These are phyloP conservation scores for Elaeis oleifera DNA, from an alignment of 202 grass and related monocot genomes.

Conservation along the genomic window DNA sequence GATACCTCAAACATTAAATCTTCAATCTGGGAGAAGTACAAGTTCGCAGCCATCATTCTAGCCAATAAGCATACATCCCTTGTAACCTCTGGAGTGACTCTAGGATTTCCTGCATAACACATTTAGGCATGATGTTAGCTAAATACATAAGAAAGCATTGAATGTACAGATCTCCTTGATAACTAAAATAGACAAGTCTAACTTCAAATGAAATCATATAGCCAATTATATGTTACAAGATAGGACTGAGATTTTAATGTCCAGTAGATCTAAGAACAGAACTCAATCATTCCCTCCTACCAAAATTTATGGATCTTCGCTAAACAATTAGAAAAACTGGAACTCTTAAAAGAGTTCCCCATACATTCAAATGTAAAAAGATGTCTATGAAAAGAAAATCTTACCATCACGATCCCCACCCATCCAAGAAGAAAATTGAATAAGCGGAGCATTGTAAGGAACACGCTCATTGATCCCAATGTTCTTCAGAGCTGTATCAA, in stretches of 20 bases:
- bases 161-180: too few species aligned
- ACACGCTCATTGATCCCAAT: slow-evolving; percentile 92
- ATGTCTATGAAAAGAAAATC: slow-evolving; percentile 13
- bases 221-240: too few species aligned
- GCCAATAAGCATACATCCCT: slow-evolving; percentile 99
- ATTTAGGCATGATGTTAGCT: slow-evolving; percentile 7
- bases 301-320: too few species aligned
- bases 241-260: too few species aligned
- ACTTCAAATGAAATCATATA: too few species aligned
- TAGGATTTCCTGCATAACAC: slow-evolving; percentile 76
- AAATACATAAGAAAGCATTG: too few species aligned
- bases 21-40: slow-evolving; percentile 97
- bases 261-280: too few species aligned
- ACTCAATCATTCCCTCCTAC: too few species aligned
- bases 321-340: too few species aligned
- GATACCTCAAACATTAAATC: slow-evolving; percentile 99
- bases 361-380: slow-evolving; percentile 11
- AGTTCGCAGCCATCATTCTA: slow-evolving; percentile 90
- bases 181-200: too few species aligned
- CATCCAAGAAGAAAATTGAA: slow-evolving; percentile 99
- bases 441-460: slow-evolving; percentile 88
- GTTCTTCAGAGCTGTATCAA: slow-evolving; percentile 92
- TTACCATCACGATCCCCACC: slow-evolving; percentile 99
- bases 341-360: too few species aligned
- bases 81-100: slow-evolving; percentile 95